Evolutionary conservation across 2,329 filamentous ascomycete species (phyloP), one percentile per base, ranked within the genome.

Genomic region (Aspergillus novofumigatus): DNA sequence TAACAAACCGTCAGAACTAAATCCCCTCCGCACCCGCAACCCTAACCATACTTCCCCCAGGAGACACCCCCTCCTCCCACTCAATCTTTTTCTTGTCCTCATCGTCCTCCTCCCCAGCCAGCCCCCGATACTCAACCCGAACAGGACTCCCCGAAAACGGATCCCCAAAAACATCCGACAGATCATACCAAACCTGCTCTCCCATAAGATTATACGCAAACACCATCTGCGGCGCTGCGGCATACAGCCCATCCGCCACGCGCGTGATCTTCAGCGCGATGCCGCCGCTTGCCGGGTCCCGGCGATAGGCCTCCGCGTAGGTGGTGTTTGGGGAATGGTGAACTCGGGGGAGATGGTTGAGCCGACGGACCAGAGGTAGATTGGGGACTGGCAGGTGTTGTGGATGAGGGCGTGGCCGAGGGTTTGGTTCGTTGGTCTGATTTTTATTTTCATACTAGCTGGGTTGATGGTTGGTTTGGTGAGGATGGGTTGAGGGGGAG

Each of bases 131-230:
- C 32, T 35, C 32, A 6, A 74, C 32, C 10, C 25, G 53, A 14
- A 75, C 68, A 1, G 51, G 35, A 11, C 62, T 51, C 11, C 72
- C 72, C 8, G 56, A 55, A 59, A 78, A 78, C 4, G 77, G 72
- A 60, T 78, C 73, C 8, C 77, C 77, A 65, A 75, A 74, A 20
- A 78, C 74, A 69, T 78, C 75, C 3, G 72, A 74, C 44, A 79
- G 62, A 62, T 77, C 75, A 58, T 78, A 79, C 67, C 74, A 77
- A 50, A 78, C 67, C 41, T 61, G 55, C 1, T 56, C 35, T 0
- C 51, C 51, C 17, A 69, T 62, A 21, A 77, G 64, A 35, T 70
- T 77, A 62, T 78, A 78, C 25, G 75, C 75, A 55, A 77, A 78
- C 23, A 75, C 67, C 3, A 73, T 75, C 64, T 77, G 68, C 4